These are phyloP conservation scores for Malus hybrid DNA, from an alignment of 331 rosid genomes.

Conservation along the genomic window DNA sequence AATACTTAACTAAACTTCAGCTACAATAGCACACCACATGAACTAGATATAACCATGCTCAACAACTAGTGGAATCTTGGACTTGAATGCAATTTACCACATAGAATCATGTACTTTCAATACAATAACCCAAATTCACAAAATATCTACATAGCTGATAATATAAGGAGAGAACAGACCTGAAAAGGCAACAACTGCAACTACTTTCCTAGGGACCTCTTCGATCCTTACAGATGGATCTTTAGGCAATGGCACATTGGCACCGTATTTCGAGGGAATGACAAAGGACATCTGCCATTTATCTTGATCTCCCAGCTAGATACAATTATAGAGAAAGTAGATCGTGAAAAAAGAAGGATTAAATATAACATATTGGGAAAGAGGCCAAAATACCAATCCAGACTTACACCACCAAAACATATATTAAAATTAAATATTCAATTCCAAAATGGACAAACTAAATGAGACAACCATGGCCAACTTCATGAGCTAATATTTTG, in stretches of 20 bases:
- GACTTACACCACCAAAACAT: background rate
- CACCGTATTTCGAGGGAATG: conserved; percentile 82
- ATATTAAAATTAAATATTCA: background rate
- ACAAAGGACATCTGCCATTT: conserved; percentile 91
- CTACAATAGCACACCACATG: background rate
- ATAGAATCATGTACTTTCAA: background rate
- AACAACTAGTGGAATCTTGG: background rate
- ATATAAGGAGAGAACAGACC: conserved; percentile 41
- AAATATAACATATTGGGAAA: background rate
- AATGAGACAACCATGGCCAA: background rate
- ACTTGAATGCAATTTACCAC: background rate
- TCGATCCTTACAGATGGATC: conserved; percentile 67
- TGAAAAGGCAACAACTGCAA: conserved; percentile 85
- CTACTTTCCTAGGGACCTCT: conserved; percentile 65
- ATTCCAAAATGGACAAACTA: background rate
- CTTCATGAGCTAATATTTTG: background rate
- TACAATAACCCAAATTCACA: background rate
- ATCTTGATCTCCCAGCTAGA: conserved; percentile 59
- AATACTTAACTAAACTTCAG: background rate
- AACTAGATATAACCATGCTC: background rate
- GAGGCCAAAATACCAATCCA: background rate
- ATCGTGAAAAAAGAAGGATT: conserved; percentile 5
- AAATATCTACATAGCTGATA: background rate
- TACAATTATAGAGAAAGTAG: conserved; percentile 7
- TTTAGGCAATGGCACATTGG: conserved; percentile 69